These are phyloP conservation scores for Strobilomyces dryophilus DNA, from an alignment of 768 basidiomycete species.

Conservation along the genomic window DNA sequence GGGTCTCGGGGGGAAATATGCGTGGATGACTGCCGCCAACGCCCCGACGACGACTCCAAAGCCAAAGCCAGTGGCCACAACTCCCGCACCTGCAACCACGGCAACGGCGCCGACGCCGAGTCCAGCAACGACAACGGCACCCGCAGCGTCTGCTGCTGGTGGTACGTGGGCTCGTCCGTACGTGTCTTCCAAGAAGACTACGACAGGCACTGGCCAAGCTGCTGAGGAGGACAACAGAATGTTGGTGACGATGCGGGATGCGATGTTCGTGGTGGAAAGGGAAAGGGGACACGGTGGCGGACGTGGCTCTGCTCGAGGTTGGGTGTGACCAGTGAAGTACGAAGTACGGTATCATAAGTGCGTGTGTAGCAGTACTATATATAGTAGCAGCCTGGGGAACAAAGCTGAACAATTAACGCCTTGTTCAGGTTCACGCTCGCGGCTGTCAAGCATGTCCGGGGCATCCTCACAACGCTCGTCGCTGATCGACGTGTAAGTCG, in stretches of 20 bases:
- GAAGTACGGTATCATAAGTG: too few species aligned
- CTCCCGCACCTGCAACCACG: conserved; percentile 29
- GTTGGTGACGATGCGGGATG: conserved; percentile 69
- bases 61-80: conserved; percentile 29
- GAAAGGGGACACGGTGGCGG: conserved; percentile 84
- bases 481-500: conserved; percentile 60
- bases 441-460: conserved; percentile 32
- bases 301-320: conserved; percentile 67
- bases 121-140: conserved; percentile 31
- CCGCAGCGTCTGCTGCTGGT: conserved; percentile 26
- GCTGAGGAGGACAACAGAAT: conserved; percentile 57
- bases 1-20: conserved; percentile 77
- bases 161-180: conserved; percentile 60
- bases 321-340: conserved; percentile 41
- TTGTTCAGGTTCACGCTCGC: not conserved
- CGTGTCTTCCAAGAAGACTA: conserved; percentile 47
- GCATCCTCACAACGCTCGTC: conserved; percentile 60
- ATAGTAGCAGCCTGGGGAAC: too few species aligned
- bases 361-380: too few species aligned
- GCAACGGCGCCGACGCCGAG: conserved; percentile 24
- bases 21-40: conserved; percentile 80
- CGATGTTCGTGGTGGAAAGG: conserved; percentile 81
- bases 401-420: conserved; percentile 22
- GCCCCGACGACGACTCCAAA: conserved; percentile 40
- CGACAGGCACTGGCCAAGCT: conserved; percentile 29